Percentiles rank a stretch among this genome's conserved stretches.
phyloP scores from a whole-genome alignment of 2,329 filamentous ascomycete species.

The Xylaria multiplex region DNA sequence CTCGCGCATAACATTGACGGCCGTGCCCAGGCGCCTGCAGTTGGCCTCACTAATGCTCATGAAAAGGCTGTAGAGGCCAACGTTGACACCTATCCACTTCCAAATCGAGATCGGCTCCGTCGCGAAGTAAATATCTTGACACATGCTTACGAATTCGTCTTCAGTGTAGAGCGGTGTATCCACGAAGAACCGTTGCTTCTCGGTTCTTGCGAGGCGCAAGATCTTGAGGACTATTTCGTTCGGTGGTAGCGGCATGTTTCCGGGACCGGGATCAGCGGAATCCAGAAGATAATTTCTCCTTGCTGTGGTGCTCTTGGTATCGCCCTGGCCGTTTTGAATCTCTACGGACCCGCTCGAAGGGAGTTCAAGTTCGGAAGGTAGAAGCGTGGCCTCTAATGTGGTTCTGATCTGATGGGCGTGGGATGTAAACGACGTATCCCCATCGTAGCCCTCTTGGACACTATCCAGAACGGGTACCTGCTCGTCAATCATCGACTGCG shows the following conservation, averaged over 20 bases:
- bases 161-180: slow-evolving; percentile 42
- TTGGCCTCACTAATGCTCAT: slow-evolving; percentile 24
- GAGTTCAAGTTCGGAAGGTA: slow-evolving; percentile 37
- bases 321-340: slow-evolving; percentile 15
- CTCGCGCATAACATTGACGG: slow-evolving; percentile 31
- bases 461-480: slow-evolving; percentile 40
- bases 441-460: slow-evolving; percentile 43
- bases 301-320: slow-evolving; percentile 10
- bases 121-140: slow-evolving; percentile 46
- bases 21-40: slow-evolving; percentile 34
- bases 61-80: slow-evolving; percentile 45
- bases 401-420: slow-evolving; percentile 41
- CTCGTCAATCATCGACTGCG: slow-evolving; percentile 44
- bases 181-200: slow-evolving; percentile 46
- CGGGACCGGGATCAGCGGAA: slow-evolving; percentile 30
- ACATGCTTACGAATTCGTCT: slow-evolving; percentile 45
- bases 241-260: slow-evolving; percentile 42
- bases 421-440: slow-evolving; percentile 46
- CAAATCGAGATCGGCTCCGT: slow-evolving; percentile 45
- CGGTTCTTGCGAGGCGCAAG: slow-evolving; percentile 41
- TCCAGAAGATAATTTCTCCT: slow-evolving; percentile 1
- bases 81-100: slow-evolving; percentile 46
- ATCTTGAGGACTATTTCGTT: slow-evolving; percentile 44
- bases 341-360: slow-evolving; percentile 14
- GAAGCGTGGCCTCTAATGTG: slow-evolving; percentile 40